Conservation (phyloP, 495 filamentous ascomycete genomes). For the Penicillium psychrofluorescens region DNA sequence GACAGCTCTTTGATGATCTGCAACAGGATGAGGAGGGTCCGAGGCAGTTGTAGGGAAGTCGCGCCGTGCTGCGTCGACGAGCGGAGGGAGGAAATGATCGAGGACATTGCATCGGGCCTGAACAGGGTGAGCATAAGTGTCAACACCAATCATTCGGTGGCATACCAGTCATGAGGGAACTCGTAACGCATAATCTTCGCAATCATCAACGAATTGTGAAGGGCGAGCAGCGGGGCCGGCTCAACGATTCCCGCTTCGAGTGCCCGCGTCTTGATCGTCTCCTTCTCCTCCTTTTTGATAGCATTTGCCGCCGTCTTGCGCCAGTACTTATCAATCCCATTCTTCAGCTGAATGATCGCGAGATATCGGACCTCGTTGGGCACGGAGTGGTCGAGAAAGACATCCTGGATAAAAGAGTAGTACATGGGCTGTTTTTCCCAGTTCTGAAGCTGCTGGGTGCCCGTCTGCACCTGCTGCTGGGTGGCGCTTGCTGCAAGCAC, state of each 20-base stretch:
- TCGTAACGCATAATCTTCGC: slow-evolving; percentile 85
- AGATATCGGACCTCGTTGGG: slow-evolving; percentile 74
- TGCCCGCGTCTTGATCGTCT: slow-evolving; percentile 62
- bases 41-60: slow-evolving; percentile 52
- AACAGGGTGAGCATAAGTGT: slow-evolving; percentile 4
- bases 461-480: slow-evolving; percentile 68
- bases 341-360: slow-evolving; percentile 90
- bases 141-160: background rate
- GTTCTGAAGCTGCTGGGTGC: slow-evolving; percentile 70
- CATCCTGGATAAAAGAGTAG: slow-evolving; percentile 73
- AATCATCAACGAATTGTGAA: slow-evolving; percentile 80
- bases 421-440: slow-evolving; percentile 78
- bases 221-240: slow-evolving; percentile 60
- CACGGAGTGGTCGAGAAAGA: slow-evolving; percentile 69
- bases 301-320: slow-evolving; percentile 62
- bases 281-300: slow-evolving; percentile 68
- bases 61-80: slow-evolving; percentile 33
- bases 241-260: slow-evolving; percentile 69
- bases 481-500: slow-evolving; percentile 65
- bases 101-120: slow-evolving; percentile 45
- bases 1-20: slow-evolving; percentile 86
- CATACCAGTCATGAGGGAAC: slow-evolving; percentile 75
- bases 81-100: slow-evolving; percentile 55
- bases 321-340: slow-evolving; percentile 94
- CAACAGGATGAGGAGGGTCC: slow-evolving; percentile 69